phyloP scores from a whole-genome alignment of 1,139 yeast genomes.

The Pichia sp. region DNA sequence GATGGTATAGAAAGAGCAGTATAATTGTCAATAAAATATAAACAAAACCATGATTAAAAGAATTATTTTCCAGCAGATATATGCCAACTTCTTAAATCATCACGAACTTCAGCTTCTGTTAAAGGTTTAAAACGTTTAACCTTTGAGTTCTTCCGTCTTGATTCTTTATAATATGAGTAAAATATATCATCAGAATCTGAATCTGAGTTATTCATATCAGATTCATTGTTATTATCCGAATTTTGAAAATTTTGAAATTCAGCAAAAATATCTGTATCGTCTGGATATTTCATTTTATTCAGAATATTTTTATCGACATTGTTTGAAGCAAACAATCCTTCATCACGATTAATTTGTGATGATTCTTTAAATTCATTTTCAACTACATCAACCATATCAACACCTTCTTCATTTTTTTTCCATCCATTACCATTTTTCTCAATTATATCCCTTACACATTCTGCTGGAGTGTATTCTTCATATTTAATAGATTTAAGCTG shows the following conservation, averaged over 20 bases:
- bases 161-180: not conserved
- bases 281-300: not conserved
- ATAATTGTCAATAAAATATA: not conserved
- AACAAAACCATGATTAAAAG: not conserved
- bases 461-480: slow-evolving; percentile 66
- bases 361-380: slow-evolving; percentile 17
- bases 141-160: not conserved
- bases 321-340: not conserved
- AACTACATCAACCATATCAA: slow-evolving; percentile 29
- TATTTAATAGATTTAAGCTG: slow-evolving; percentile 39
- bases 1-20: slow-evolving; percentile 26
- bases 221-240: not conserved
- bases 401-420: slow-evolving; percentile 37
- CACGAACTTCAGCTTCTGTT: slow-evolving; percentile 24
- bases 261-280: slow-evolving; percentile 20
- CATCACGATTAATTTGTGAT: not conserved
- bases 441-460: slow-evolving; percentile 70
- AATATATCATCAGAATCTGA: slow-evolving; percentile 6
- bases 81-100: slow-evolving; percentile 30
- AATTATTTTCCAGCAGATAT: slow-evolving; percentile 8
- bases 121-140: slow-evolving; percentile 20
- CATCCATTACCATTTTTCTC: slow-evolving; percentile 66
- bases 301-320: not conserved
- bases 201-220: not conserved
- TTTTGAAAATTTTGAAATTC: slow-evolving; percentile 18